These are phyloP conservation scores for Gossypium sturtianum DNA, from an alignment of 345 rosid genomes.

Conservation along the genomic window DNA sequence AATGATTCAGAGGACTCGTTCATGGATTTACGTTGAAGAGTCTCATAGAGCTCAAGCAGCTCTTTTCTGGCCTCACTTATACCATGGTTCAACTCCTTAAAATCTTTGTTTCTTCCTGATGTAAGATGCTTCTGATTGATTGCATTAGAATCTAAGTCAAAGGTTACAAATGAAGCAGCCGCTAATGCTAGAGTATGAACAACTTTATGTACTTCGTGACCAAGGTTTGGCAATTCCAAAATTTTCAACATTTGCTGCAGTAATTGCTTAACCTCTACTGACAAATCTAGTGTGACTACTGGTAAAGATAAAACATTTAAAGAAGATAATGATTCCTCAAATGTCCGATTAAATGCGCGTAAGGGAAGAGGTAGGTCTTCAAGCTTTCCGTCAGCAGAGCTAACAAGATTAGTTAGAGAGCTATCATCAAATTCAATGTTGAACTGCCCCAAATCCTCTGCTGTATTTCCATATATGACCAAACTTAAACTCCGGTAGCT, in stretches of 20 bases:
- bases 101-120: slow-evolving; percentile 31
- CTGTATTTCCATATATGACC: slow-evolving; percentile 88
- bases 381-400: slow-evolving; percentile 82
- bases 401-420: slow-evolving; percentile 78
- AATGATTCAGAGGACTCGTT: slow-evolving; percentile 36
- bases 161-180: slow-evolving; percentile 48
- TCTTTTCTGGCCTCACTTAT: slow-evolving; percentile 47
- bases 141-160: slow-evolving; percentile 32
- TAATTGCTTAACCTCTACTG: slow-evolving; percentile 69
- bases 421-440: slow-evolving; percentile 87
- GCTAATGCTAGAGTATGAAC: slow-evolving; percentile 45
- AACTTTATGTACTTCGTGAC: slow-evolving; percentile 45
- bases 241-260: slow-evolving; percentile 55
- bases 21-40: slow-evolving; percentile 35
- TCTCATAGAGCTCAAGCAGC: slow-evolving; percentile 45
- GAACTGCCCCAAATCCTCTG: slow-evolving; percentile 98
- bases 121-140: slow-evolving; percentile 37
- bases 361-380: slow-evolving; percentile 88
- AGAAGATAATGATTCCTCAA: slow-evolving; percentile 64
- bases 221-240: slow-evolving; percentile 44
- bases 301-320: slow-evolving; percentile 61
- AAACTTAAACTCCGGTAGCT: slow-evolving; percentile 92
- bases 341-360: slow-evolving; percentile 53
- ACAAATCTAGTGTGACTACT: slow-evolving; percentile 43
- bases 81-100: slow-evolving; percentile 38